A percentile compares a stretch with the other conserved stretches of the same genome.
phyloP scores from a whole-genome alignment of 495 filamentous ascomycete genomes.

The Beverwykella pulmonaria region DNA sequence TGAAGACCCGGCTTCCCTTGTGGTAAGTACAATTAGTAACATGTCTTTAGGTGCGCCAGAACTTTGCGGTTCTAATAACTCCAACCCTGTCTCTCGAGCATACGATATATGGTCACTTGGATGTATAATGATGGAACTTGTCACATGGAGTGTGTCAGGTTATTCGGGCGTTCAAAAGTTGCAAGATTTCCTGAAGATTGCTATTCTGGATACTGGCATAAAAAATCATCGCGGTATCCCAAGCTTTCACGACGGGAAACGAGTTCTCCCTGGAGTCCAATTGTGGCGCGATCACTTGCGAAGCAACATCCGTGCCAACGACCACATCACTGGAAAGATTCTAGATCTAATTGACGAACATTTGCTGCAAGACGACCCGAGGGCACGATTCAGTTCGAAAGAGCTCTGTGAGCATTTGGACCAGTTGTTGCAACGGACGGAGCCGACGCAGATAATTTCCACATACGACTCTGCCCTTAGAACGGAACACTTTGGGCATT shows the following conservation, averaged over 20 bases:
- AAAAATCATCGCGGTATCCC: not conserved
- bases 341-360: conserved; percentile 7
- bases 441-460: not conserved
- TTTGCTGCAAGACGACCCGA: not conserved
- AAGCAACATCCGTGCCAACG: not conserved
- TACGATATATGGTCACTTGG: conserved; percentile 51
- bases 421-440: not conserved
- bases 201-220: not conserved
- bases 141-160: not conserved
- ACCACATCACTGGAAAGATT: not conserved
- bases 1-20: not conserved
- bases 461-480: no score
- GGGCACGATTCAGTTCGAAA: not conserved
- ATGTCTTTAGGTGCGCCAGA: conserved; percentile 16
- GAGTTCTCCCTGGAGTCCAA: not conserved
- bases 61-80: not conserved
- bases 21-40: not conserved
- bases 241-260: conserved; percentile 7
- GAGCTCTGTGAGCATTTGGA: conserved; percentile 7
- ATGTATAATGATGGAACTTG: conserved; percentile 44
- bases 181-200: not conserved
- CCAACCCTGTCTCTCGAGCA: conserved; percentile 37
- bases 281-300: not conserved
- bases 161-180: conserved; percentile 7
- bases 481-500: no score